Evolutionary conservation across 495 filamentous ascomycete species (phyloP), one percentile per base, ranked within the genome.

Genomic region (Lophiotrema nucula): DNA sequence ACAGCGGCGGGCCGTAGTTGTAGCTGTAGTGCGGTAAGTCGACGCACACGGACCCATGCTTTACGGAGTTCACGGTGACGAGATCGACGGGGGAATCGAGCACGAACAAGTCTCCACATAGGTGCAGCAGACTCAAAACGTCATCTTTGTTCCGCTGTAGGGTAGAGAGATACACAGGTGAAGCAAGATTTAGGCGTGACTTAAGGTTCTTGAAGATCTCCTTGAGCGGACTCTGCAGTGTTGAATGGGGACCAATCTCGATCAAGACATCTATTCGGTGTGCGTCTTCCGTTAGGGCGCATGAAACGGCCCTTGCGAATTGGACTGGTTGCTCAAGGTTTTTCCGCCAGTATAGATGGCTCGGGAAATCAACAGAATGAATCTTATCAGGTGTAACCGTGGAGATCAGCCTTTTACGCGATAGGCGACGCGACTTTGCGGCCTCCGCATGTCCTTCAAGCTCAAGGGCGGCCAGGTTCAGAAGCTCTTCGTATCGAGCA

Each of bases 161-260:
- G 2, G 56, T 24, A 5, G 28, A 25, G 12, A 28, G 18, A 31
- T 58, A 58, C 10, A 22, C 15, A 2, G 31, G 21, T 4, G 39
- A 43, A 13, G 39, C 10, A 21, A 21, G 6, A 18, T 43, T 12
- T 43, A 18, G 8, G 10, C 10, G 11, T 6, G 11, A 13, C 15
- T 22, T 25, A 15, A 23, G 5, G 8, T 8, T n/a, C 45, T 39
- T 27, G 6, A 47, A 8, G 21, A 59, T 65, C 21, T 65, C 42
- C 8, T 46, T 21, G 0, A 65, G 3, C 0, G 57, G 39, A 11
- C 37, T 25, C 15, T 33, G n/a, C 6, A 66, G 33, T 5, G 57
- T 50, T 0, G 58, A 15, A 23, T 66, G 62, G 10, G 62, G 58
- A 18, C 62, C 62, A 31, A 66, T 53, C 25, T 66, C 62, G 1